Conservation (phyloP, 2,329 filamentous ascomycete species). For the Talaromyces verruculosus region DNA sequence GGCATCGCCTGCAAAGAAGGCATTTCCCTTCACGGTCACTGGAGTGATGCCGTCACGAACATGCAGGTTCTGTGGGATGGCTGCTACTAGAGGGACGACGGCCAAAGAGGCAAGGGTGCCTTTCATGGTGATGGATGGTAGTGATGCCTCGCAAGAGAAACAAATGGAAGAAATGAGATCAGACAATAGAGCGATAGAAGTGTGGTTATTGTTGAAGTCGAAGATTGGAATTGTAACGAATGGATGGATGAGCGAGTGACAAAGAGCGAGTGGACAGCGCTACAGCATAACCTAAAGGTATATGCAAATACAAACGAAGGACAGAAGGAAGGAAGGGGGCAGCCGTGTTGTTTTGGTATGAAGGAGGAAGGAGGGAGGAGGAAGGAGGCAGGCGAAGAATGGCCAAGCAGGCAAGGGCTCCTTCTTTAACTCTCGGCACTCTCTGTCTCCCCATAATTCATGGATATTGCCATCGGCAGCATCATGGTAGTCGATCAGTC, state of each 20-base stretch:
- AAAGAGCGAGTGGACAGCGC: not conserved
- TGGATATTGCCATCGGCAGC: not conserved
- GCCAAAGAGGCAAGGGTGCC: constrained; percentile 46
- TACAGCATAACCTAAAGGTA: not conserved
- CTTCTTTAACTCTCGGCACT: not conserved
- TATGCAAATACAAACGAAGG: not conserved
- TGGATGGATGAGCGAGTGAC: constrained; percentile 1
- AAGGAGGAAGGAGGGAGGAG: constrained; percentile 17
- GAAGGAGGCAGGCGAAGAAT: constrained; percentile 8
- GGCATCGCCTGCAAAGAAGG: constrained; percentile 63
- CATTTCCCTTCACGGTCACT: constrained; percentile 64
- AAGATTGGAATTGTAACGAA: not conserved
- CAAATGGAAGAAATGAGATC: not conserved
- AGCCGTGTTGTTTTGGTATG: constrained; percentile 7
- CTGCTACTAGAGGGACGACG: constrained; percentile 48
- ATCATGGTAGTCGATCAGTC: not conserved
- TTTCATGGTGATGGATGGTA: constrained; percentile 54
- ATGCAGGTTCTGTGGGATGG: constrained; percentile 38
- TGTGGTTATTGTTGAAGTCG: not conserved
- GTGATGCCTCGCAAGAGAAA: not conserved
- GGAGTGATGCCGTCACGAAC: constrained; percentile 51
- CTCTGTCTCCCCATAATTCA: not conserved
- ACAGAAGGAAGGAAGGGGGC: constrained; percentile 10
- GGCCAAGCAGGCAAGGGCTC: constrained; percentile 7
- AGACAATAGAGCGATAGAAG: not conserved